Percentiles rank a stretch among this genome's conserved stretches.
Evolutionary conservation across 2,329 filamentous ascomycete species (phyloP).

Genomic region (Monosporascus sp.): DNA sequence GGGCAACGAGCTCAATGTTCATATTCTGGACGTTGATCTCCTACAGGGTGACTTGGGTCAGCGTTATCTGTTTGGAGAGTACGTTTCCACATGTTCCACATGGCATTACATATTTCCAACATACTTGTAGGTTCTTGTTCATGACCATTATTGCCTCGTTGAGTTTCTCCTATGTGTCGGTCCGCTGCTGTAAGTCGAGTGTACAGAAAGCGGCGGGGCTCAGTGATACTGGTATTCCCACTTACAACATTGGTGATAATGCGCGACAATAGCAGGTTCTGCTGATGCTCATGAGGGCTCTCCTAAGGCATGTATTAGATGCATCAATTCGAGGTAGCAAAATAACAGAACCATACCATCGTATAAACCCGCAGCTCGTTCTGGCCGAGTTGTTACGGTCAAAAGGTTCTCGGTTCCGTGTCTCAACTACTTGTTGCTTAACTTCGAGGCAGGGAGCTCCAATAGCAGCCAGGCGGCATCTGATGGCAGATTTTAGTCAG

Average conservation of each 20-base stretch:
- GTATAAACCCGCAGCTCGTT: too few species aligned
- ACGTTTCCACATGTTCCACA: not conserved
- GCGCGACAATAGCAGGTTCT: slow-evolving; percentile 84
- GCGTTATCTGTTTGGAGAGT: not conserved
- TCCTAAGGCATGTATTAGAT: slow-evolving; percentile 51
- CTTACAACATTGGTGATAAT: slow-evolving; percentile 97
- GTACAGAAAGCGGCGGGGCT: slow-evolving; percentile 7
- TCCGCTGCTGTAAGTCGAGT: slow-evolving; percentile 5
- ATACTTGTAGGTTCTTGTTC: slow-evolving; percentile 85
- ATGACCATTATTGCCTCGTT: slow-evolving; percentile 90
- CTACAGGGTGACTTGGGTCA: slow-evolving; percentile 36
- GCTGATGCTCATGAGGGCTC: slow-evolving; percentile 95
- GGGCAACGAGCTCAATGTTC: slow-evolving; percentile 95
- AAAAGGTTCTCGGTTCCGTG: too few species aligned
- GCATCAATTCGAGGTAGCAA: too few species aligned
- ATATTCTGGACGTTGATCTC: slow-evolving; percentile 99
- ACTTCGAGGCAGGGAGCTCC: too few species aligned
- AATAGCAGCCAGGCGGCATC: too few species aligned
- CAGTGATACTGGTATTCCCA: slow-evolving; percentile 13
- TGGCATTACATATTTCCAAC: slow-evolving; percentile 3
- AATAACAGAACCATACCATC: too few species aligned
- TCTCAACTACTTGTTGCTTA: too few species aligned
- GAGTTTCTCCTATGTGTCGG: slow-evolving; percentile 72
- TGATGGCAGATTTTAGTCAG: too few species aligned
- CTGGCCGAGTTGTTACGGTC: too few species aligned